Evolutionary conservation across 306 rosid species (phyloP).

Genomic region (Mucuna pruriens): DNA sequence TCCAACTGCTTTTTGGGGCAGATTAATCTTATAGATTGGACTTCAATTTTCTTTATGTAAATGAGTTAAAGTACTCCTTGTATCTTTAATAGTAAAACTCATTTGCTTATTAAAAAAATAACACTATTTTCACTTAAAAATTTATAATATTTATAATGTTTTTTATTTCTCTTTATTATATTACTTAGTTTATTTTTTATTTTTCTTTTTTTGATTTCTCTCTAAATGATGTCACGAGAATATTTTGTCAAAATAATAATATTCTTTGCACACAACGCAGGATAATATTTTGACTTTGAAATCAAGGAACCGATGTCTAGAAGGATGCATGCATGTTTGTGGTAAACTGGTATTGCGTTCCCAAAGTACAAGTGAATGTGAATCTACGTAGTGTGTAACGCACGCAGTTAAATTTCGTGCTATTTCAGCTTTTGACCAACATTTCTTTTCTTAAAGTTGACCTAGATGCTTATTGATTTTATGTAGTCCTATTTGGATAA

Average conservation of each 20-base stretch:
- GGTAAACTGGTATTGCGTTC: background rate
- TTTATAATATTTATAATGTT: too few species aligned
- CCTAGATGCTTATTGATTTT: background rate
- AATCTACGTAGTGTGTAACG: background rate
- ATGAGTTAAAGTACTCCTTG: background rate
- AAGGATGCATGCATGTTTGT: background rate
- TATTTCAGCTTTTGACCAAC: slow-evolving; percentile 6
- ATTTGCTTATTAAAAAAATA: too few species aligned
- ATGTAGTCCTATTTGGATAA: background rate
- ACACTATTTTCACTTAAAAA: background rate
- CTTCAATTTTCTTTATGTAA: too few species aligned
- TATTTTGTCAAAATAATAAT: background rate
- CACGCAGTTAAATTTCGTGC: background rate
- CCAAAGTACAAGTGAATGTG: background rate
- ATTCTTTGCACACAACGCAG: background rate
- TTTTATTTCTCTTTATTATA: too few species aligned
- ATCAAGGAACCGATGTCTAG: background rate
- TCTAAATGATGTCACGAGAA: background rate
- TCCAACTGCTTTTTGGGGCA: background rate
- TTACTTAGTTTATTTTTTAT: background rate
- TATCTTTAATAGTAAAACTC: too few species aligned
- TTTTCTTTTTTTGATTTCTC: background rate
- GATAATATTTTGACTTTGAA: background rate
- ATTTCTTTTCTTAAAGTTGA: background rate
- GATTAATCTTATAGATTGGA: background rate